Conservation (phyloP, 83 land plant genomes). For the Isoetes engelmannii region DNA sequence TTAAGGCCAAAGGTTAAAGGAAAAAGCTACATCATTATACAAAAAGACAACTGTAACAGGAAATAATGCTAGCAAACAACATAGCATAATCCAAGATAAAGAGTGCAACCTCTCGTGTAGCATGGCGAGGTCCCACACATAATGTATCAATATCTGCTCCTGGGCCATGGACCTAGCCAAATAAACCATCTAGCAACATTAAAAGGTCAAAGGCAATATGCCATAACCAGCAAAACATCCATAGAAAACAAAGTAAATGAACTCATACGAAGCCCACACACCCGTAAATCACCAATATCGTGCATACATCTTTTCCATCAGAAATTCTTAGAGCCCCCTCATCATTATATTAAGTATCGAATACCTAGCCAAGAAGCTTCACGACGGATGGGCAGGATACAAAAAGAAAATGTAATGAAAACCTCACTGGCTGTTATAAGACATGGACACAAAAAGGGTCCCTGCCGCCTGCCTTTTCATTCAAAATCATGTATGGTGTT, state of each 20-base stretch:
- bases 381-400: too few relatives aligned
- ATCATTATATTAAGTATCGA: too few relatives aligned
- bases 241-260: neutral
- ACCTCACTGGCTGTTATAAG: too few relatives aligned
- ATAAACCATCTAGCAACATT: neutral
- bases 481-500: too few relatives aligned
- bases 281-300: neutral
- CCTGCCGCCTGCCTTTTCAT: too few relatives aligned
- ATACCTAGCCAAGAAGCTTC: too few relatives aligned
- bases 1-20: neutral
- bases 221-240: neutral
- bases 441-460: too few relatives aligned
- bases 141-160: constrained; percentile 93
- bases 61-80: neutral
- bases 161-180: constrained; percentile 79
- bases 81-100: neutral
- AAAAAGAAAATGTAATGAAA: too few relatives aligned
- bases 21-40: neutral
- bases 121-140: constrained; percentile 89
- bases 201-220: neutral
- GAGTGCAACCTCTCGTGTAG: constrained; percentile 57
- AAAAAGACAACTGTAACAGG: neutral
- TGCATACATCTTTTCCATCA: neutral
- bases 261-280: neutral
- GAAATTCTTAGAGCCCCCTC: too few relatives aligned